phyloP scores from a whole-genome alignment of 768 basidiomycete species.

The Botryobasidium botryosum region DNA sequence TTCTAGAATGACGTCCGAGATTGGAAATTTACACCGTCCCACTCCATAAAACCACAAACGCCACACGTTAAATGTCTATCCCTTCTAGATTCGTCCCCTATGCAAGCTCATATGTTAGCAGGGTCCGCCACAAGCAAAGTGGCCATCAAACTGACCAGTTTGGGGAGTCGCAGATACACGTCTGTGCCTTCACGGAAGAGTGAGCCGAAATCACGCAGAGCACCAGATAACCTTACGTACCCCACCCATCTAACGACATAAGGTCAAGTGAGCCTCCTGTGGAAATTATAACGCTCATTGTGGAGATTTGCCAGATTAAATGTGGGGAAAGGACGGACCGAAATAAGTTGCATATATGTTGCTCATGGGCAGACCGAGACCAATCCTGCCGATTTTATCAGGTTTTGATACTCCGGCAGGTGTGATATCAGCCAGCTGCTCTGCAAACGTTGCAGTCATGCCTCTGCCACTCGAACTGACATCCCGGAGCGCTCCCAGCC shows the following conservation, averaged over 20 bases:
- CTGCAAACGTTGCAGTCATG: slow-evolving; percentile 60
- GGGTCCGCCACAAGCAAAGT: slow-evolving; percentile 2
- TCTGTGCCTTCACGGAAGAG: slow-evolving; percentile 43
- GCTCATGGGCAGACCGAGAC: slow-evolving; percentile 78
- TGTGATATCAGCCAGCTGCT: slow-evolving; percentile 36
- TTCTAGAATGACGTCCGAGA: too few relatives aligned
- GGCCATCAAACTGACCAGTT: slow-evolving; percentile 36
- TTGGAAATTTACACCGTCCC: too few relatives aligned
- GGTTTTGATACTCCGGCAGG: not conserved
- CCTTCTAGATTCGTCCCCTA: slow-evolving; percentile 78
- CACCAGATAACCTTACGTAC: slow-evolving; percentile 26
- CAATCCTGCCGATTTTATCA: slow-evolving; percentile 29
- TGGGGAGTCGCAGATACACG: slow-evolving; percentile 65
- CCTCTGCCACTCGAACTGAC: slow-evolving; percentile 44
- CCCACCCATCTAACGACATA: slow-evolving; percentile 70
- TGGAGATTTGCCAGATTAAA: not conserved
- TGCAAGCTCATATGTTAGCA: not conserved
- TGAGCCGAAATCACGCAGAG: not conserved
- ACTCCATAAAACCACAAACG: too few relatives aligned
- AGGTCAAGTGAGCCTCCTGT: slow-evolving; percentile 63
- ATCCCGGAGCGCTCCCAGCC: slow-evolving; percentile 48
- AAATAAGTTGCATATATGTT: slow-evolving; percentile 69
- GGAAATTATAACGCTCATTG: not conserved
- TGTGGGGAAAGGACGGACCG: slow-evolving; percentile 2
- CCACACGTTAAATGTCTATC: slow-evolving; percentile 62